Conservation (phyloP, 179 eudicot species). For the Spergularia azorica region DNA sequence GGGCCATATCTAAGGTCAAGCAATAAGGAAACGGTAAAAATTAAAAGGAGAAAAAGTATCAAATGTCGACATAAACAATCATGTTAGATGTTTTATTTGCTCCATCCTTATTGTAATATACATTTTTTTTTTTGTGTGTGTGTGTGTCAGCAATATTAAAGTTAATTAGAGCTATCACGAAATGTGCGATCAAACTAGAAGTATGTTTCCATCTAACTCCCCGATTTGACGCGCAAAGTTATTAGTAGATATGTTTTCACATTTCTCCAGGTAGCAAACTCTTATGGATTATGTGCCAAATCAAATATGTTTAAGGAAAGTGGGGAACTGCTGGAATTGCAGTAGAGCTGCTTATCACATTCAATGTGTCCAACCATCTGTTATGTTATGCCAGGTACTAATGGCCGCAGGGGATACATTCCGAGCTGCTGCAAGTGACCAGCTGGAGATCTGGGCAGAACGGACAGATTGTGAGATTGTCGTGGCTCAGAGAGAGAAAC, state of each 20-base stretch:
- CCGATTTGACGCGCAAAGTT: neutral
- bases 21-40: neutral
- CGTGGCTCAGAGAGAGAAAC: slow-evolving; percentile 80
- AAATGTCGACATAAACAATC: neutral
- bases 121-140: no score
- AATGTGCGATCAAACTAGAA: neutral
- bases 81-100: neutral
- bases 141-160: neutral
- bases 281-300: neutral
- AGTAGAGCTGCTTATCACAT: neutral
- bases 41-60: neutral
- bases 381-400: slow-evolving; percentile 52
- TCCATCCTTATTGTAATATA: neutral
- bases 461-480: slow-evolving; percentile 96
- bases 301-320: neutral
- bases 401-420: slow-evolving; percentile 98
- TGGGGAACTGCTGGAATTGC: neutral
- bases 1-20: neutral
- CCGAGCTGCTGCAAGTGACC: slow-evolving; percentile 99
- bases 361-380: slow-evolving; percentile 1
- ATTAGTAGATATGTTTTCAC: neutral
- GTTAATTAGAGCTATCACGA: neutral
- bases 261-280: neutral
- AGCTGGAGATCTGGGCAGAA: slow-evolving; percentile 96
- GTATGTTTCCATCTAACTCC: neutral